Percentiles rank a stretch among this genome's conserved stretches.
These are phyloP conservation scores for Fomitiporia mediterranea DNA, from an alignment of 1,284 basidiomycete genomes.

Conservation along the genomic window DNA sequence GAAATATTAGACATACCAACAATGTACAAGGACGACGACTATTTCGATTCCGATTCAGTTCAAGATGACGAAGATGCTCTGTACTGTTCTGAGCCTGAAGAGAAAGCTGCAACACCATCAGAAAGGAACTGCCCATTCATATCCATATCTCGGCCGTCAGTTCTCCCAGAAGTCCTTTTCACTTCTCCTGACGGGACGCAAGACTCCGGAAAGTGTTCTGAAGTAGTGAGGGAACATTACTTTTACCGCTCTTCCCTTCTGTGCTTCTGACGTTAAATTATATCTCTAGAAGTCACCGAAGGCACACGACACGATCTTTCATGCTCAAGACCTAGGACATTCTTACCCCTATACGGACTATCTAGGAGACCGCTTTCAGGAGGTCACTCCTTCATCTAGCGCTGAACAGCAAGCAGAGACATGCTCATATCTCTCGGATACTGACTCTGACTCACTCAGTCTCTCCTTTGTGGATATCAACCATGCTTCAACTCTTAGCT, in stretches of 20 bases:
- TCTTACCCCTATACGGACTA: not conserved
- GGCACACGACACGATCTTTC: not conserved
- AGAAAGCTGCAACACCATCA: not conserved
- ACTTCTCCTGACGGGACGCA: not conserved
- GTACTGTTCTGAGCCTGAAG: not conserved
- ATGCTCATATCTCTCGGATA: not conserved
- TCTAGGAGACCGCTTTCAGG: not conserved
- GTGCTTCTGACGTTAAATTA: not conserved
- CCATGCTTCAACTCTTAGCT: not conserved
- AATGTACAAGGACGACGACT: not conserved
- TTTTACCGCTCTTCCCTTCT: not conserved
- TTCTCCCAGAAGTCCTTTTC: not conserved
- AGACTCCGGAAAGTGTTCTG: not conserved
- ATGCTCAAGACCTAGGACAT: not conserved
- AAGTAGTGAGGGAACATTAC: not conserved
- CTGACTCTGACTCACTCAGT: conserved; percentile 8
- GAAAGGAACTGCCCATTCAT: not conserved
- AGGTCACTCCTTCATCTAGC: not conserved
- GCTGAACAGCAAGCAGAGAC: not conserved
- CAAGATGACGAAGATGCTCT: not conserved
- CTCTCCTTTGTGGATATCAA: not conserved
- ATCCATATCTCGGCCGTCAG: not conserved
- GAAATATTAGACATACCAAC: not conserved
- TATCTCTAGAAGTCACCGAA: not conserved
- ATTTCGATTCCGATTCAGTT: not conserved